Conservation (phyloP, 192 early-diverging fungal species). For the Phycomyces nitens region DNA sequence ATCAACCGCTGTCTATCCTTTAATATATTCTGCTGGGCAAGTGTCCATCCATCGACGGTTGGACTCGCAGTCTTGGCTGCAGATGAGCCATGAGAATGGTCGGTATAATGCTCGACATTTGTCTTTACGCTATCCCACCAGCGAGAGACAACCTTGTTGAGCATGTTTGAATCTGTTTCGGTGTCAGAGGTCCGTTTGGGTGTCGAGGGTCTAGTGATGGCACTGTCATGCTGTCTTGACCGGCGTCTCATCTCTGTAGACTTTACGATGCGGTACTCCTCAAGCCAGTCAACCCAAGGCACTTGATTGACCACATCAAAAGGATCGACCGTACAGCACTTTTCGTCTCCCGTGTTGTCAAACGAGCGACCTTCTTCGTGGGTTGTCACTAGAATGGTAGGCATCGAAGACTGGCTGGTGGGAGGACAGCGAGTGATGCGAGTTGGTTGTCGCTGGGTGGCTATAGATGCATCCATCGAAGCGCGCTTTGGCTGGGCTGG, state of each 20-base stretch:
- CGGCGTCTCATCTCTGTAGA: slow-evolving; percentile 23
- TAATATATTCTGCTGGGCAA: too few species aligned
- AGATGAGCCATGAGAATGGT: neutral
- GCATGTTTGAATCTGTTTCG: neutral
- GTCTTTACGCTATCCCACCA: slow-evolving; percentile 30
- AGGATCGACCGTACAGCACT: neutral
- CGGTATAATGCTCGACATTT: slow-evolving; percentile 17
- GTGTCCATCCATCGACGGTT: too few species aligned
- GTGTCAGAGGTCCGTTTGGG: neutral
- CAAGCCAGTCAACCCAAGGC: slow-evolving; percentile 37
- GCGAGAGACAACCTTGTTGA: slow-evolving; percentile 6
- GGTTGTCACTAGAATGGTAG: slow-evolving; percentile 21
- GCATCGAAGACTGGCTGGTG: slow-evolving; percentile 5
- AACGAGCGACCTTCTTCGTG: neutral
- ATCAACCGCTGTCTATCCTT: neutral
- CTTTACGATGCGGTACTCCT: slow-evolving; percentile 30
- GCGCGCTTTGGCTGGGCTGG: neutral
- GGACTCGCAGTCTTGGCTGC: too few species aligned
- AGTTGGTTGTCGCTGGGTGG: neutral
- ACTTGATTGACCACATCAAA: slow-evolving; percentile 23
- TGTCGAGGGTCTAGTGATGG: neutral
- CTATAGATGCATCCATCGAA: neutral
- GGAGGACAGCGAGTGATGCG: neutral
- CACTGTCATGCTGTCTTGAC: slow-evolving; percentile 3
- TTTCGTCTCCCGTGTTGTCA: neutral